phyloP scores from a whole-genome alignment of 106 monocot genomes.

The Dioscorea alata region DNA sequence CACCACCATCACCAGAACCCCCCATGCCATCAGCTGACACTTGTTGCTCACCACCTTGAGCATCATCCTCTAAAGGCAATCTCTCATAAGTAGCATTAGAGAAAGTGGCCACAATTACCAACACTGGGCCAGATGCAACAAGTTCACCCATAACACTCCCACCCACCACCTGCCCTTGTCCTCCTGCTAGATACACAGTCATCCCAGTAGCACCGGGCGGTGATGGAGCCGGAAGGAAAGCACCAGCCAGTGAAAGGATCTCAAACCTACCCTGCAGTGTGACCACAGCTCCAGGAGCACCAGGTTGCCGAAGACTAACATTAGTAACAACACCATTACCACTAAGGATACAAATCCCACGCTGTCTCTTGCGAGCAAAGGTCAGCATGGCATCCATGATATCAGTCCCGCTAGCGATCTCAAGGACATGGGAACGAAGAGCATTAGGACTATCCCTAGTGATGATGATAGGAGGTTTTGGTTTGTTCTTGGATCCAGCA shows the following conservation, averaged over 20 bases:
- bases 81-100: slow-evolving; percentile 42
- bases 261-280: slow-evolving; percentile 37
- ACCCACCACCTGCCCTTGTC: slow-evolving; percentile 35
- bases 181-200: slow-evolving; percentile 33
- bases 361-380: slow-evolving; percentile 36
- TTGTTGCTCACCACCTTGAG: not conserved
- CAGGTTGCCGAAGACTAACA: slow-evolving; percentile 44
- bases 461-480: slow-evolving; percentile 38
- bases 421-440: slow-evolving; percentile 41
- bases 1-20: not conserved
- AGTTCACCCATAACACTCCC: slow-evolving; percentile 34
- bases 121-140: slow-evolving; percentile 34
- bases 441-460: slow-evolving; percentile 43
- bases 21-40: slow-evolving; percentile 1
- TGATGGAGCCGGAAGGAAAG: slow-evolving; percentile 41
- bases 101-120: slow-evolving; percentile 42
- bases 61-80: slow-evolving; percentile 34
- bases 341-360: slow-evolving; percentile 34
- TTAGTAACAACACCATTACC: slow-evolving; percentile 39
- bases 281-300: slow-evolving; percentile 18
- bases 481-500: slow-evolving; percentile 49
- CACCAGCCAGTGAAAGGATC: slow-evolving; percentile 40
- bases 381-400: slow-evolving; percentile 30
- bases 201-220: slow-evolving; percentile 35
- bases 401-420: slow-evolving; percentile 46